Evolutionary conservation across 352 stramenopile genomes (phyloP), one percentile per base, ranked within the genome.

Genomic region (Globisporangium orthogonon): DNA sequence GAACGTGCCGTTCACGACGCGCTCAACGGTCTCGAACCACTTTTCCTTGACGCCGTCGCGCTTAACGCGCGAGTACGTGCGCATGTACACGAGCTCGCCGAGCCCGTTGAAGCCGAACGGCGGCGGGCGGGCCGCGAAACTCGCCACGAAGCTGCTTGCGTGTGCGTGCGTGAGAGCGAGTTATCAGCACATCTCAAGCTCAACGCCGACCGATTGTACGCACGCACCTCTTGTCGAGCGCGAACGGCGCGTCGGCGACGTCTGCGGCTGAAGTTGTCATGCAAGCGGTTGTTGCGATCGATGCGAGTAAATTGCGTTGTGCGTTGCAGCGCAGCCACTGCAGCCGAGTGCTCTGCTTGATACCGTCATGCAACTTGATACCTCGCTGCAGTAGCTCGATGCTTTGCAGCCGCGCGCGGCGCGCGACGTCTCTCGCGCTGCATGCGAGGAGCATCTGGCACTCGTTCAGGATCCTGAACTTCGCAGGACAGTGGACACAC

Each of bases 31-130:
- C 61, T 98, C 84, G 54, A 76, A 88, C 91, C 92, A 98, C 14
- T 74, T 65, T 54, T 98, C 92, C 54, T 88, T 88, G 13, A 69
- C 77, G 15, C 77, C 79, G 61, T 97, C 86, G 17, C 57, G 50
- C 40, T 92, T 91, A 33, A 93, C 66, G 23, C 92, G 78, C 29
- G 92, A 86, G 70, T 98, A 98, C 50, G 92, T 97, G 28, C 92
- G 73, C 68, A 87, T 81, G 75, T 96, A 98, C 40, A 97, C 91
- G 50, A 97, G 77, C 54, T 98, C 92, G 3, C 92, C 92, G 10
- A 98, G 80, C 10, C 92, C 92, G 57, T 98, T 98, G 65, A 97
- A 98, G 49, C 92, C 92, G 61, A 98, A 98, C 31, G 83, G 87
- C 41, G 92, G 73, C 30, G 56, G 63, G 18, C 61, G 43, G 9